A percentile compares a stretch with the other conserved stretches of the same genome.
phyloP scores from a whole-genome alignment of 257 asterid genomes.

The Fraxinus excelsior region DNA sequence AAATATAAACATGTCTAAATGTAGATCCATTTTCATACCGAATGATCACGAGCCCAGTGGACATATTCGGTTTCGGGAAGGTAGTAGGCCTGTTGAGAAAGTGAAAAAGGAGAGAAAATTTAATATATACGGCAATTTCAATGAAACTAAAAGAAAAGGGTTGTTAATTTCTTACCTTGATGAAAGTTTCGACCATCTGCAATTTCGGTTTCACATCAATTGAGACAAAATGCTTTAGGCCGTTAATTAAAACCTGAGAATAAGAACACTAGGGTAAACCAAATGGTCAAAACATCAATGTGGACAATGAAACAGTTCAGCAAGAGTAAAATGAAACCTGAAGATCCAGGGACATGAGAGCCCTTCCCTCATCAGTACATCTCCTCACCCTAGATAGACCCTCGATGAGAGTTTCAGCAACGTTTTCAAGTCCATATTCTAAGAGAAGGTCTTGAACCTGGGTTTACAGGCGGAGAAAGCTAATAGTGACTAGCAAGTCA shows the following conservation, averaged over 20 bases:
- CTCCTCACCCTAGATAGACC: slow-evolving; percentile 94
- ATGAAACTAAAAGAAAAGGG: background rate
- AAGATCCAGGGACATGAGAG: slow-evolving; percentile 97
- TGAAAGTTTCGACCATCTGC: slow-evolving; percentile 84
- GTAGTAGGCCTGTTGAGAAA: slow-evolving; percentile 75
- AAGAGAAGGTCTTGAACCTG: slow-evolving; percentile 91
- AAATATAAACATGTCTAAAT: background rate
- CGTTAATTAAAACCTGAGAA: slow-evolving; percentile 85
- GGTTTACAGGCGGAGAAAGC: slow-evolving; percentile 13
- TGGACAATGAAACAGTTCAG: slow-evolving; percentile 4
- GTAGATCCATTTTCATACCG: slow-evolving; percentile 45
- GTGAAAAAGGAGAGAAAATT: background rate
- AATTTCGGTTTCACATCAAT: slow-evolving; percentile 77
- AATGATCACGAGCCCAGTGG: slow-evolving; percentile 97
- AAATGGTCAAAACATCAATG: slow-evolving; percentile 8
- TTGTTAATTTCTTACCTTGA: slow-evolving; percentile 60
- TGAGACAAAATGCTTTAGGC: slow-evolving; percentile 88
- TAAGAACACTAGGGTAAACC: slow-evolving; percentile 20
- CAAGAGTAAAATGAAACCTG: slow-evolving; percentile 59
- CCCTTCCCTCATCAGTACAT: slow-evolving; percentile 98
- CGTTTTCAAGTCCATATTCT: slow-evolving; percentile 87
- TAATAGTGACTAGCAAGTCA: slow-evolving; percentile 11
- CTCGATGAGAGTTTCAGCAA: slow-evolving; percentile 87
- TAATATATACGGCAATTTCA: background rate
- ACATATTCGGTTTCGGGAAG: slow-evolving; percentile 98